phyloP scores from a whole-genome alignment of 257 asterid species.

The Solanum sitiens region DNA sequence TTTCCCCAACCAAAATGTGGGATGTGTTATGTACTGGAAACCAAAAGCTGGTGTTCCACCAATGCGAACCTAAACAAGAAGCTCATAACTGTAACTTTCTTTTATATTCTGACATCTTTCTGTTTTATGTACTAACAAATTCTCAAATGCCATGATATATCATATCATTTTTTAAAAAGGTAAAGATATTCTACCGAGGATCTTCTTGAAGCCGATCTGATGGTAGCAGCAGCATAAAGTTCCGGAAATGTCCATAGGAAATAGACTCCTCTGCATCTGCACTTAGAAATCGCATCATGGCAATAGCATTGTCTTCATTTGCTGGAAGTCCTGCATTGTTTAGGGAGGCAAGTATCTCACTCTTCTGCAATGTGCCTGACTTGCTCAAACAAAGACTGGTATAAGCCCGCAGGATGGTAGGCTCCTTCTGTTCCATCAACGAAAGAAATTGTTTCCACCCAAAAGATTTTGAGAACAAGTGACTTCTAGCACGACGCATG shows the following conservation, averaged over 20 bases:
- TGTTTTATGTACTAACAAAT: neutral
- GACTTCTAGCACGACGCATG: slow-evolving; percentile 85
- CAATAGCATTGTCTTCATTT: slow-evolving; percentile 97
- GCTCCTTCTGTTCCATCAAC: slow-evolving; percentile 97
- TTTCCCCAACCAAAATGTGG: neutral
- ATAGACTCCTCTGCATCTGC: slow-evolving; percentile 84
- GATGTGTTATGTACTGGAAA: neutral
- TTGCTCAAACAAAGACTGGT: slow-evolving; percentile 96
- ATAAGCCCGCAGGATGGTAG: slow-evolving; percentile 94
- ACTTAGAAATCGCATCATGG: slow-evolving; percentile 98
- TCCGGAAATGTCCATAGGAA: slow-evolving; percentile 97
- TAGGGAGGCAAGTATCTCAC: slow-evolving; percentile 84
- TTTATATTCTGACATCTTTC: neutral
- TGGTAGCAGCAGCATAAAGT: slow-evolving; percentile 95
- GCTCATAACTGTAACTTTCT: neutral
- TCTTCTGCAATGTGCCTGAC: slow-evolving; percentile 89
- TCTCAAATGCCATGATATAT: neutral
- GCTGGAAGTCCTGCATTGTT: slow-evolving; percentile 95
- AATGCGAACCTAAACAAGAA: neutral
- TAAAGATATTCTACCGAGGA: slow-evolving; percentile 54
- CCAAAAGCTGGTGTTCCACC: neutral
- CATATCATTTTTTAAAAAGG: neutral
- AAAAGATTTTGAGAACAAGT: slow-evolving; percentile 84
- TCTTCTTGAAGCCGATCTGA: slow-evolving; percentile 98
- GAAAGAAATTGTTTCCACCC: slow-evolving; percentile 97